A percentile compares a stretch with the other conserved stretches of the same genome.
Conservation (phyloP, 106 monocot species). For the Acorus gramineus region DNA sequence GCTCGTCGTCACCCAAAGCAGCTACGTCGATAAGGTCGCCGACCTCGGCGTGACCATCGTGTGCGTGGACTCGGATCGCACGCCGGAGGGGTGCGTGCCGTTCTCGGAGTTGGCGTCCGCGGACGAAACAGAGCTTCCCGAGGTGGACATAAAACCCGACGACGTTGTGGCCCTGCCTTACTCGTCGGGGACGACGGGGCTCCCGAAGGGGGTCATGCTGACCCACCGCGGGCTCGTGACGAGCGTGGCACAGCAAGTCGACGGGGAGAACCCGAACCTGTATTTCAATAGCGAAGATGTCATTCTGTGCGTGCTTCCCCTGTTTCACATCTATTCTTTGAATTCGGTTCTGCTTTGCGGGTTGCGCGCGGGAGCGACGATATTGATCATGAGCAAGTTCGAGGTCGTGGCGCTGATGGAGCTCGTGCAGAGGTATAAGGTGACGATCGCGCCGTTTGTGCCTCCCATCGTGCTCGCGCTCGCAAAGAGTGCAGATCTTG, state of each 20-base stretch:
- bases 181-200: slow-evolving; percentile 86
- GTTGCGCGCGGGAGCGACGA: slow-evolving; percentile 40
- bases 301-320: slow-evolving; percentile 56
- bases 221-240: slow-evolving; percentile 60
- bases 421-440: slow-evolving; percentile 41
- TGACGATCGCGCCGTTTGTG: slow-evolving; percentile 63
- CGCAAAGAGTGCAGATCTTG: slow-evolving; percentile 38
- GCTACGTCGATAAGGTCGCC: slow-evolving; percentile 41
- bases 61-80: slow-evolving; percentile 18
- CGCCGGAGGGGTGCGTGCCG: slow-evolving; percentile 25
- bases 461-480: slow-evolving; percentile 64
- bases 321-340: slow-evolving; percentile 82
- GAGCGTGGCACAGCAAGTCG: slow-evolving; percentile 73
- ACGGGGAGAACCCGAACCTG: slow-evolving; percentile 72
- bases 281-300: slow-evolving; percentile 47
- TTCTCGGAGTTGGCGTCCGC: slow-evolving; percentile 43
- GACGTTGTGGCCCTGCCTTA: slow-evolving; percentile 82
- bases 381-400: slow-evolving; percentile 66
- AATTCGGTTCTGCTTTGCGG: slow-evolving; percentile 68
- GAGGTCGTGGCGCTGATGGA: slow-evolving; percentile 49
- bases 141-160: slow-evolving; percentile 38
- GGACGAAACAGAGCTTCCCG: slow-evolving; percentile 24
- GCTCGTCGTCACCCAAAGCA: slow-evolving; percentile 54
- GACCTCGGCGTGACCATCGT: slow-evolving; percentile 30
- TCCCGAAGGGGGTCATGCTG: slow-evolving; percentile 91